Base-by-base conservation (phyloP, 2,329 filamentous ascomycete species). In the Aspergillus sp. region DNA sequence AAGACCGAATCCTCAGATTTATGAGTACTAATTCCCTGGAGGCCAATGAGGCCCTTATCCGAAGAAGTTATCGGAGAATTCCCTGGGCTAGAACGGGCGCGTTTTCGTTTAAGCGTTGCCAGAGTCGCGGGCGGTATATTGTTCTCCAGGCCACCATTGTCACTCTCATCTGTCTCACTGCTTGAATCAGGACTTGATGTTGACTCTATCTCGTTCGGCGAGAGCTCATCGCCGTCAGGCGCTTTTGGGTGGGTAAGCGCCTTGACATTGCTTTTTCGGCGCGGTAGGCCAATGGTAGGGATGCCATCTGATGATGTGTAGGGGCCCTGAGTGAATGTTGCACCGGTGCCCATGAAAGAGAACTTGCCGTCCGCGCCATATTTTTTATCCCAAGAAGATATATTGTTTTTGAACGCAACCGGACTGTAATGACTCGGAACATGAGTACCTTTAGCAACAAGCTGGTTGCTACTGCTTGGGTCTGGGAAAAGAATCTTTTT, bases 341-440 rank as follows among this genome's bases (percentile, higher is more conserved):
- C 47, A 4, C 46, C 55, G 9, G 61, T 56, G 33, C 63, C 52
- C 17, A 65, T 59, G 46, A 78, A 77, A 64, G 72, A 74, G 57
- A 77, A 84, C 48, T 77, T 79, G 8, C 81, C 81, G 33, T 75
- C 70, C 46, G 73, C 58, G 41, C 76, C 73, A 69, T 86, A 86
- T 64, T 84, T 86, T 21, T 79, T 73, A 65, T 84, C 80, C 55
- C 80, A 79, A 23, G 75, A 63, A 40, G 73, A 72, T 55, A 84
- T 66, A 51, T 76, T 78, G 37, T 74, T 73, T 61, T 77, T 79
- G 66, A 86, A 86, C 8, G 70, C 64, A 7, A 86, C 72, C 0
- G 83, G 80, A 40, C 77, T 73, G 62, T 84, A 86, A 47, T 77
- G 75, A 58, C 80, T 81, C 45, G 77, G 73, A 31, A 70, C 67